phyloP scores from a whole-genome alignment of 345 rosid species.

The Xanthoceras sorbifolium region DNA sequence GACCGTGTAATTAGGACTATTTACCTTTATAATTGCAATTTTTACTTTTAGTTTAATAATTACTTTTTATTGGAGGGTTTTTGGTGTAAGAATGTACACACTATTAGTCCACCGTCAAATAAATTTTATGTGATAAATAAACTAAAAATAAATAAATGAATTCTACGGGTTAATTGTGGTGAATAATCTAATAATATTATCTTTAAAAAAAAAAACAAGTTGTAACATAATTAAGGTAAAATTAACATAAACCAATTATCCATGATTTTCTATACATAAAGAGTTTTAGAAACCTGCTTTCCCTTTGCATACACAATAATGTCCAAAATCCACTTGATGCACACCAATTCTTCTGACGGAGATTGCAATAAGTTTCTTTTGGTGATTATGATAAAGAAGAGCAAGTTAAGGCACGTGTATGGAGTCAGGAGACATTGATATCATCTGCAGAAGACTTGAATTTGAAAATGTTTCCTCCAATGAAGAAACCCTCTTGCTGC shows the following conservation, averaged over 20 bases:
- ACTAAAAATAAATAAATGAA: too few relatives aligned
- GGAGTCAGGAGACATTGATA: constrained; percentile 88
- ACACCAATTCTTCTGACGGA: not conserved
- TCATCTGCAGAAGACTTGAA: constrained; percentile 89
- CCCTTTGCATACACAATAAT: constrained; percentile 2
- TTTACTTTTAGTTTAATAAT: too few relatives aligned
- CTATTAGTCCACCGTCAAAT: too few relatives aligned
- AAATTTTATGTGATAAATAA: too few relatives aligned
- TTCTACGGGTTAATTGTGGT: not conserved
- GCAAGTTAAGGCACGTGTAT: constrained; percentile 36
- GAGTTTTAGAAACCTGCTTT: not conserved
- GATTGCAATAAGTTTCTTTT: not conserved
- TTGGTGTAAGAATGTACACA: too few relatives aligned
- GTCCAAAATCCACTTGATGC: constrained; percentile 11
- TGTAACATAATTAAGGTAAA: not conserved
- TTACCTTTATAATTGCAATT: too few relatives aligned
- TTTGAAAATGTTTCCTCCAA: constrained; percentile 86
- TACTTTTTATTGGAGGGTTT: not conserved
- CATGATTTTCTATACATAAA: not conserved
- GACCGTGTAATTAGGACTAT: too few relatives aligned
- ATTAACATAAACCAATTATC: not conserved
- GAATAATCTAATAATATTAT: not conserved
- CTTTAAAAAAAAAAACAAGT: not conserved
- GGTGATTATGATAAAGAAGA: not conserved
- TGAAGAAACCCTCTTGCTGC: constrained; percentile 51